These are phyloP conservation scores for Thermoascus crustaceus DNA, from an alignment of 2,329 filamentous ascomycete genomes.

Conservation along the genomic window DNA sequence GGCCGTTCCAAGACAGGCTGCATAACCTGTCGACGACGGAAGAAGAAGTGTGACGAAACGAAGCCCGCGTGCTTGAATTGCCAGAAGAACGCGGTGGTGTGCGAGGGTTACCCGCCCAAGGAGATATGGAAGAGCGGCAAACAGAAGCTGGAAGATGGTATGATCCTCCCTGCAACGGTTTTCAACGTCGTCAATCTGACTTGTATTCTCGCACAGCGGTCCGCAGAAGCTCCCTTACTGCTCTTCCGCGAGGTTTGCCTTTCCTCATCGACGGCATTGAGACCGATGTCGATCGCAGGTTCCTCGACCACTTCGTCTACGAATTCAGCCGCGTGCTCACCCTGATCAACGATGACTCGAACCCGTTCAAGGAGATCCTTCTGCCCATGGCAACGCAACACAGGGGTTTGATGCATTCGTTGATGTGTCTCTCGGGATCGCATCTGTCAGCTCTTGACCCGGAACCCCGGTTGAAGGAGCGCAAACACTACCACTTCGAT, in stretches of 20 bases:
- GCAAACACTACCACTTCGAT: constrained; percentile 49
- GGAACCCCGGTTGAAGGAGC: constrained; percentile 43
- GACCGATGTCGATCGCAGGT: constrained; percentile 66
- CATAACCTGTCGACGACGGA: constrained; percentile 51
- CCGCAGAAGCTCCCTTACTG: constrained; percentile 24
- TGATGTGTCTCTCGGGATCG: constrained; percentile 73
- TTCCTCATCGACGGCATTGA: constrained; percentile 72
- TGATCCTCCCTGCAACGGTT: constrained; percentile 4
- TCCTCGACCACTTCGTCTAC: constrained; percentile 75
- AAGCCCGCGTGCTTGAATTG: constrained; percentile 58
- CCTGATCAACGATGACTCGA: constrained; percentile 69
- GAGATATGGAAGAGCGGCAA: constrained; percentile 81
- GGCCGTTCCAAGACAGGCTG: constrained; percentile 55
- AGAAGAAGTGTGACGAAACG: constrained; percentile 49
- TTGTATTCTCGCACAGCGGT: constrained; percentile 17
- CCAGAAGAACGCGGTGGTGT: constrained; percentile 86
- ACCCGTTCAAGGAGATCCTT: constrained; percentile 78
- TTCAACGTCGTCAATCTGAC: constrained; percentile 3
- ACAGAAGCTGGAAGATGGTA: constrained; percentile 62
- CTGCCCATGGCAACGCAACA: constrained; percentile 74
- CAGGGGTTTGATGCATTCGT: constrained; percentile 79
- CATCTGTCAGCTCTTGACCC: constrained; percentile 53
- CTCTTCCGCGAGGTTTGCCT: constrained; percentile 41
- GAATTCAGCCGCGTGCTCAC: constrained; percentile 74
- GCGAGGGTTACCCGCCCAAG: constrained; percentile 81